Evolutionary conservation across 2,329 filamentous ascomycete genomes (phyloP), one percentile per base, ranked within the genome.

Genomic region (Venturiaceae sp.): DNA sequence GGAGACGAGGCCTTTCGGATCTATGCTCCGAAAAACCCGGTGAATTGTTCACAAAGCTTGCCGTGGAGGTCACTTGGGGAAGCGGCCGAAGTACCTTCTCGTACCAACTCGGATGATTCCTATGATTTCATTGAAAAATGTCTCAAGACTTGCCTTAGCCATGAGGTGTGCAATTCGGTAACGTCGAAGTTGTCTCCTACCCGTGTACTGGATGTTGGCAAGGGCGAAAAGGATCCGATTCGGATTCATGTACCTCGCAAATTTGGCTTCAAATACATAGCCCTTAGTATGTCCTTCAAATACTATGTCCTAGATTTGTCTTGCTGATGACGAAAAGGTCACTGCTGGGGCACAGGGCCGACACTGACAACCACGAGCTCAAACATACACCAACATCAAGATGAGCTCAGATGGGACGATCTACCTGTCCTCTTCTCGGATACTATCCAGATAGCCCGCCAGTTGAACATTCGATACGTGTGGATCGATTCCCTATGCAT

Each of bases 401-500:
- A 5, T 9, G 39, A 26, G 14, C n/a, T 57, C 33, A 36, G 16
- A n/a, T 11, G 8, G 6, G 19, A 28, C 2, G 54, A 41, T 30
- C 16, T 57, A 28, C 55, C 41, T 19, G 16, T 21, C 2, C 13
- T 41, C 14, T 58, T 53, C 26, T 41, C 19, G 34, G 55, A 58
- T 33, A 28, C 55, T 19, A 19, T 56, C n/a, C 13, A 34, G 21
- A 53, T 54, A 21, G 33, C 44, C 7, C 46, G 57, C 26, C 33
- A 30, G 21, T 28, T 58, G 30, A 34, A 34, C 5, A 11, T 55
- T 2, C 13, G 36, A 34, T 63, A 63, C 54, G 13, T 63, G 3
- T 63, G 62, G 62, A 61, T 63, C 14, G 62, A 63, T 53, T 33
- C 59, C 26, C 50, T 63, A 16, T 63, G 62, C 53, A 63, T 63